Conservation (phyloP, 1,139 yeast species). For the Maudiozyma humilis region DNA sequence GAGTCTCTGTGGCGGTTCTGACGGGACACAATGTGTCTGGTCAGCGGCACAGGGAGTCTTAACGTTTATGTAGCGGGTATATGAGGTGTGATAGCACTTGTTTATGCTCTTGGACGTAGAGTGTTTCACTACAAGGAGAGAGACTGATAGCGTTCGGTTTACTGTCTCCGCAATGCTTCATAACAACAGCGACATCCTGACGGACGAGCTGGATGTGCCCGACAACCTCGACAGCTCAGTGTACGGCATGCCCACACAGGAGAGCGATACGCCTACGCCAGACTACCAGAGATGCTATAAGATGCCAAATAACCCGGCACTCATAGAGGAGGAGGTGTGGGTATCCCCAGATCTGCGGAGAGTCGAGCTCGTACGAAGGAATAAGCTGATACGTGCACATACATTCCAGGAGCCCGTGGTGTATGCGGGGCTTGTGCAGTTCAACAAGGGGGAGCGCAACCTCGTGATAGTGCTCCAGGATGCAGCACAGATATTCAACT, state of each 20-base stretch:
- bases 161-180: not conserved
- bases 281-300: not conserved
- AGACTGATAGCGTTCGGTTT: no score
- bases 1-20: no score
- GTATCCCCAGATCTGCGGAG: slow-evolving; percentile 15
- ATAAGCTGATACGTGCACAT: slow-evolving; percentile 20
- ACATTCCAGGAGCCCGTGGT: slow-evolving; percentile 17
- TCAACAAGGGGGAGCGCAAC: slow-evolving; percentile 21
- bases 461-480: slow-evolving; percentile 24
- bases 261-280: not conserved
- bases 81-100: no score
- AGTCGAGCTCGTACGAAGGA: slow-evolving; percentile 25
- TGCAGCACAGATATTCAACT: slow-evolving; percentile 24
- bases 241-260: not conserved
- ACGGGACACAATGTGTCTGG: no score
- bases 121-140: no score
- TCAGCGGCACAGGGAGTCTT: no score
- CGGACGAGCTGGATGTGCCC: not conserved
- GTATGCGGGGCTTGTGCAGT: slow-evolving; percentile 27
- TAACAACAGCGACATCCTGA: not conserved
- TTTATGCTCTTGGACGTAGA: no score
- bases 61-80: no score
- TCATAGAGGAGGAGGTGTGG: slow-evolving; percentile 15
- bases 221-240: not conserved
- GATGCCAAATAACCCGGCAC: not conserved